Percentiles rank a stretch among this genome's conserved stretches.
These are phyloP conservation scores for Apiotrichum siamense DNA, from an alignment of 1,284 basidiomycete genomes.

Conservation along the genomic window DNA sequence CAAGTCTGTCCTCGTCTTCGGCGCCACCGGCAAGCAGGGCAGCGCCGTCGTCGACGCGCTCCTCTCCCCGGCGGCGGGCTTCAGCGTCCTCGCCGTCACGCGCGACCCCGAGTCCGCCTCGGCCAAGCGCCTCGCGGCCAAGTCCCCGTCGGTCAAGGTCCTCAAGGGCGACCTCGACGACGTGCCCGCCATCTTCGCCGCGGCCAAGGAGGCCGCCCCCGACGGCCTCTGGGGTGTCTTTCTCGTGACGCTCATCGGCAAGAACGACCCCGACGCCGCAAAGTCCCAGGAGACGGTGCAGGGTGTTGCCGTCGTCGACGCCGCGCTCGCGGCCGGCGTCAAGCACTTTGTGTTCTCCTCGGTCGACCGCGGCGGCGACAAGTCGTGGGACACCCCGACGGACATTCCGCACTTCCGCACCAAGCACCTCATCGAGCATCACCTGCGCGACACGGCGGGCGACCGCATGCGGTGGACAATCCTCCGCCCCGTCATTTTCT, in stretches of 20 bases:
- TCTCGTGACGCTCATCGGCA: slow-evolving; percentile 16
- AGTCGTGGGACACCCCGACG: slow-evolving; percentile 13
- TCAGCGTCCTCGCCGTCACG: slow-evolving; percentile 26
- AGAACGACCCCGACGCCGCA: neutral
- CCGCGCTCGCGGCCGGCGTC: slow-evolving; percentile 42
- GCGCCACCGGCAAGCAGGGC: slow-evolving; percentile 52
- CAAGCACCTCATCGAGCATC: slow-evolving; percentile 14
- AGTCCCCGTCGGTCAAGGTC: slow-evolving; percentile 16
- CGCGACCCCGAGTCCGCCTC: slow-evolving; percentile 18
- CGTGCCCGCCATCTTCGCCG: slow-evolving; percentile 13
- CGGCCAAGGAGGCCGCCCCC: slow-evolving; percentile 5
- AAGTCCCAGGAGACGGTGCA: slow-evolving; percentile 7
- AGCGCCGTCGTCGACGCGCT: slow-evolving; percentile 39
- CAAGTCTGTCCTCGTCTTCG: slow-evolving; percentile 44
- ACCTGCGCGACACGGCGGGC: slow-evolving; percentile 8
- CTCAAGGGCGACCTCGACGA: slow-evolving; percentile 21
- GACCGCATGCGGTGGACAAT: slow-evolving; percentile 7
- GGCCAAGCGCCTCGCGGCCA: slow-evolving; percentile 15
- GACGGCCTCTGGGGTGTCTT: slow-evolving; percentile 30
- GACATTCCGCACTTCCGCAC: slow-evolving; percentile 15
- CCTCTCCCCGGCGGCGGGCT: slow-evolving; percentile 12
- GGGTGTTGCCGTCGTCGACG: slow-evolving; percentile 42
- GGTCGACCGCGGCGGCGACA: slow-evolving; percentile 26
- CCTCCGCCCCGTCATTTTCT: slow-evolving; percentile 16
- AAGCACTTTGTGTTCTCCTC: slow-evolving; percentile 48